A percentile compares a stretch with the other conserved stretches of the same genome.
Evolutionary conservation across 1,284 basidiomycete genomes (phyloP).

Genomic region (Peniophora sp.): DNA sequence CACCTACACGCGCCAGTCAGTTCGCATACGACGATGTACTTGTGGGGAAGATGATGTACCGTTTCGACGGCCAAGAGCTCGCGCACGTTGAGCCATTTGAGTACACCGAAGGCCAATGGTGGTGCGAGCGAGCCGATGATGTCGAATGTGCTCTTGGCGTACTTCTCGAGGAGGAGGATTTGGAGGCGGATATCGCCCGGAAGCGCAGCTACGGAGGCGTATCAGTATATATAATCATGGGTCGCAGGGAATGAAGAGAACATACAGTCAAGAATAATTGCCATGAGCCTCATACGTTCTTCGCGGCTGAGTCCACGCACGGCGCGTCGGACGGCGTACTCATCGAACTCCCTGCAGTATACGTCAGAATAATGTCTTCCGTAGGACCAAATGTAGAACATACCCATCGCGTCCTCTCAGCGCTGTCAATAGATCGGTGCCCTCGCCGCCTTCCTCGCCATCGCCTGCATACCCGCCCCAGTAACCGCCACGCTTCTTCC

Average conservation of each 20-base stretch:
- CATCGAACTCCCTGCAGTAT: constrained; percentile 46
- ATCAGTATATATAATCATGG: constrained; percentile 1
- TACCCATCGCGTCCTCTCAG: constrained; percentile 29
- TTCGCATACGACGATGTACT: no score
- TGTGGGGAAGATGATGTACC: constrained; percentile 27
- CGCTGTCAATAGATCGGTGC: constrained; percentile 47
- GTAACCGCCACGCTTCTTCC: constrained; percentile 43
- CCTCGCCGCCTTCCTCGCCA: constrained; percentile 26
- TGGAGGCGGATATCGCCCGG: constrained; percentile 73
- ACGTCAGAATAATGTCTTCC: no score
- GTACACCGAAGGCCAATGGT: constrained; percentile 55
- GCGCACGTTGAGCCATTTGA: constrained; percentile 55
- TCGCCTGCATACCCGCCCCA: constrained; percentile 55
- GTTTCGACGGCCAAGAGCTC: constrained; percentile 57
- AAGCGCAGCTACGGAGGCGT: constrained; percentile 42
- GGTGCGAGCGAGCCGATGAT: constrained; percentile 69
- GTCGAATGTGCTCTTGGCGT: constrained; percentile 74
- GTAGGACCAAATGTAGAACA: constrained; percentile 35
- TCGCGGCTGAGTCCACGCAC: constrained; percentile 54
- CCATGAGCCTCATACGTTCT: constrained; percentile 55
- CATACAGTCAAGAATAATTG: constrained; percentile 41
- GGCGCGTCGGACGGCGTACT: constrained; percentile 57
- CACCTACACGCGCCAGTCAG: no score
- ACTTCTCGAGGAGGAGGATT: constrained; percentile 77
- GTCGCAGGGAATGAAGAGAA: not conserved